Base-by-base conservation (phyloP, 345 rosid genomes). In the Passiflora organensis region DNA sequence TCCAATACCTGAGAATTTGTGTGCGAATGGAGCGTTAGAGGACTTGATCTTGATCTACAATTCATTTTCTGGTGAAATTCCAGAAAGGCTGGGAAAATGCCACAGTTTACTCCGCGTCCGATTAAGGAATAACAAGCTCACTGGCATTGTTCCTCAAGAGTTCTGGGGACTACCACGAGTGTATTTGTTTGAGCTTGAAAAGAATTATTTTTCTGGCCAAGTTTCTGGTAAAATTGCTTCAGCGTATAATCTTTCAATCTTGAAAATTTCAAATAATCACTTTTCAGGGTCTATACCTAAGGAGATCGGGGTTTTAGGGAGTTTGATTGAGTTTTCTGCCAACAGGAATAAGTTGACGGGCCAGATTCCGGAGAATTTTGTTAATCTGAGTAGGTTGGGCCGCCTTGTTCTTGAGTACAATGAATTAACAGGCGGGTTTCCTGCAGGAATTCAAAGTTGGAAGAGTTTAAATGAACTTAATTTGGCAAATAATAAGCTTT, bases 81-180 rank as follows among this genome's bases (percentile, higher is more conserved):
- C 99, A 1, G 74, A 17, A 16, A 67, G 62, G 62, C 60, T 93
- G 2, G 83, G 82, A 0, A 73, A 73, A 17, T 93, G 96, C 62
- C 43, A 45, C 59, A 93, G 89, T 76, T 76, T 86, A 45, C 34
- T 45, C 11, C 85, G 96, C 41, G 80, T 87, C 43, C 79, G 96
- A 21, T 51, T 93, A 28, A 77, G 56, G 69, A 68, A 73, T 58
- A 88, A 88, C 44, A 55, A 45, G 57, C 73, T 93, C 10, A 69
- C 83, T 0, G 96, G 96, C 53, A 37, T 55, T 0, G 70, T 93
- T 25, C 91, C 96, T 0, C 73, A 71, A 13, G 68, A 59, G 0
- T 71, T 93, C 39, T 93, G 99, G 99, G 94, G 87, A 2, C 70
- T 81, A 58, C 95, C 93, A 17, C 64, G 61, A 14, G 72, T 80